phyloP scores from a whole-genome alignment of 208 protist species.

The Kentomonas sorsogonicus region DNA sequence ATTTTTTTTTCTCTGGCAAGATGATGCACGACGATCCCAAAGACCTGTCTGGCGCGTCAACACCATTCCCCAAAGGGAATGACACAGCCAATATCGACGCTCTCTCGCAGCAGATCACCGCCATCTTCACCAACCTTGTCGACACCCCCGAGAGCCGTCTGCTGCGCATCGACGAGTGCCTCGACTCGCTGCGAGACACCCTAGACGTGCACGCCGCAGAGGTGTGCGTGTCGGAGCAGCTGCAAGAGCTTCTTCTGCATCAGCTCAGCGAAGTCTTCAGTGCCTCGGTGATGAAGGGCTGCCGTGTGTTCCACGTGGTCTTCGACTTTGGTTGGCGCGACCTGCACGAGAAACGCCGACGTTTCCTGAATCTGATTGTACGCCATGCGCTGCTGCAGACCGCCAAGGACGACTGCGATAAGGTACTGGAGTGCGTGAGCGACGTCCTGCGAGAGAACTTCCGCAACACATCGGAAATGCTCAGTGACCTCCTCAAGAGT shows the following conservation, averaged over 20 bases:
- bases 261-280: slow-evolving; percentile 62
- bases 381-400: slow-evolving; percentile 41
- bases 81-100: slow-evolving; percentile 47
- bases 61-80: background rate
- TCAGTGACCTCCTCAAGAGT: slow-evolving; percentile 34
- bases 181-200: slow-evolving; percentile 67
- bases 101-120: slow-evolving; percentile 56
- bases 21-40: background rate
- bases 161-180: slow-evolving; percentile 62
- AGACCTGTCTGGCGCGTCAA: background rate
- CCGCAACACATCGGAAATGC: slow-evolving; percentile 59
- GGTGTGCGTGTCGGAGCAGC: slow-evolving; percentile 35
- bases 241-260: slow-evolving; percentile 55
- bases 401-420: slow-evolving; percentile 29
- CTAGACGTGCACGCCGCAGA: slow-evolving; percentile 63
- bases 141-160: slow-evolving; percentile 40
- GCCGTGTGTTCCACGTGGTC: slow-evolving; percentile 59
- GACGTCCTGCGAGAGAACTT: slow-evolving; percentile 73
- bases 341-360: slow-evolving; percentile 68
- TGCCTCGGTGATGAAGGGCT: slow-evolving; percentile 56
- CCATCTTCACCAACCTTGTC: slow-evolving; percentile 74
- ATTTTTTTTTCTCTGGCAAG: too few species aligned
- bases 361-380: slow-evolving; percentile 57
- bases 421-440: slow-evolving; percentile 35
- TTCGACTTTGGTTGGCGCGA: slow-evolving; percentile 78